These are phyloP conservation scores for Diaporthe capsici DNA, from an alignment of 2,329 filamentous ascomycete species.

Conservation along the genomic window DNA sequence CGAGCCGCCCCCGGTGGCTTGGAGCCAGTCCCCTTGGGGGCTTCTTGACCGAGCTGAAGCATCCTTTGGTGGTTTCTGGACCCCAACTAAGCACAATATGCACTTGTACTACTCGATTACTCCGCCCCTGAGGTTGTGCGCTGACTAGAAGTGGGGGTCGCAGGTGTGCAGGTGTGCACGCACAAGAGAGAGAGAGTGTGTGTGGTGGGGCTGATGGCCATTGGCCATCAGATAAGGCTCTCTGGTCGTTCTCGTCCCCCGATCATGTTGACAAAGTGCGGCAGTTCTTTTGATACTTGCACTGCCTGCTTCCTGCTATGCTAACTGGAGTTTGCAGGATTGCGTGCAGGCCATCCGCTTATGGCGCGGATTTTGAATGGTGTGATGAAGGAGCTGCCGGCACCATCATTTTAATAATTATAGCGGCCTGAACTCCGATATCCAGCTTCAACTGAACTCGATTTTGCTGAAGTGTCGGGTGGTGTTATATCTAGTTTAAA, in stretches of 20 bases:
- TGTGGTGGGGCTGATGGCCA: not conserved
- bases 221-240: not conserved
- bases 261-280: not conserved
- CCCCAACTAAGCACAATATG: not conserved
- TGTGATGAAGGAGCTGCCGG: not conserved
- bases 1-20: not conserved
- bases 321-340: not conserved
- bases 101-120: not conserved
- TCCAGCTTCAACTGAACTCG: not conserved
- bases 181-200: not conserved
- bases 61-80: not conserved
- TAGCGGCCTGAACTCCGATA: not conserved
- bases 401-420: not conserved
- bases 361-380: not conserved
- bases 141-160: not conserved
- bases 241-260: not conserved
- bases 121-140: not conserved
- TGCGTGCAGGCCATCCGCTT: not conserved
- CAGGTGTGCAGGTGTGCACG: not conserved
- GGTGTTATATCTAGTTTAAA: not conserved
- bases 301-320: not conserved
- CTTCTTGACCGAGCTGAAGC: not conserved
- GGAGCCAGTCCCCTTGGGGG: not conserved
- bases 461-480: not conserved
- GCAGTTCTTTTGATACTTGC: not conserved